phyloP scores from a whole-genome alignment of 495 filamentous ascomycete species.

The Aspergillus kassunensis region DNA sequence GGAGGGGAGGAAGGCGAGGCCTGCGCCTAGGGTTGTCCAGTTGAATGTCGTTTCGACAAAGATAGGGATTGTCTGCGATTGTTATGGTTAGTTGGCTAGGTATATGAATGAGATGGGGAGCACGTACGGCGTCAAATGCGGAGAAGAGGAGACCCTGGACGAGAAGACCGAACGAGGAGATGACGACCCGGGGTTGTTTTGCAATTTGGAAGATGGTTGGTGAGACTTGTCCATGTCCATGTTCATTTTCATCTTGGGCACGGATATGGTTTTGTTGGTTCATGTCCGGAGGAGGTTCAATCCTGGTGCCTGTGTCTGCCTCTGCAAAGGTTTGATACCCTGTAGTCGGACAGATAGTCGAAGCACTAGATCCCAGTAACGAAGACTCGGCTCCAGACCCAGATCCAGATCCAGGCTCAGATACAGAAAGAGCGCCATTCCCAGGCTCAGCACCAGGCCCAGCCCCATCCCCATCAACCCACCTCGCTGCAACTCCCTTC shows the following conservation, averaged over 20 bases:
- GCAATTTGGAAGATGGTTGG: slow-evolving; percentile 23
- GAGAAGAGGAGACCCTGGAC: slow-evolving; percentile 31
- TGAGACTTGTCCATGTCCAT: neutral
- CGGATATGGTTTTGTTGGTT: too few species aligned
- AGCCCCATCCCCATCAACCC: slow-evolving; percentile 1
- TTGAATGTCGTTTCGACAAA: slow-evolving; percentile 59
- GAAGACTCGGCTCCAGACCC: too few species aligned
- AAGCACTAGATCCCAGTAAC: neutral
- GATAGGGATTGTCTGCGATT: slow-evolving; percentile 59
- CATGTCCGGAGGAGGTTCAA: neutral
- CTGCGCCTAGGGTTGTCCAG: slow-evolving; percentile 67
- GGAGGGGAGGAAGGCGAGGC: slow-evolving; percentile 67
- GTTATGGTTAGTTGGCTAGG: neutral
- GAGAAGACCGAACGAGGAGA: slow-evolving; percentile 29
- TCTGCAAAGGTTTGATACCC: slow-evolving; percentile 4
- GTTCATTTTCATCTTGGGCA: neutral
- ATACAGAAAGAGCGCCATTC: too few species aligned
- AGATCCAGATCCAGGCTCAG: too few species aligned
- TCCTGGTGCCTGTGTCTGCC: neutral
- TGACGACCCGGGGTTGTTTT: slow-evolving; percentile 28
- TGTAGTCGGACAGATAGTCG: neutral
- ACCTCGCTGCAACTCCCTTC: slow-evolving; percentile 45
- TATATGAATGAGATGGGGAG: neutral
- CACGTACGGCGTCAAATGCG: slow-evolving; percentile 31
- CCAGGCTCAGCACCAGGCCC: too few species aligned